Percentiles rank a stretch among this genome's conserved stretches.
Evolutionary conservation across 2,329 filamentous ascomycete genomes (phyloP).

Genomic region (Plenodomus lindquistii): DNA sequence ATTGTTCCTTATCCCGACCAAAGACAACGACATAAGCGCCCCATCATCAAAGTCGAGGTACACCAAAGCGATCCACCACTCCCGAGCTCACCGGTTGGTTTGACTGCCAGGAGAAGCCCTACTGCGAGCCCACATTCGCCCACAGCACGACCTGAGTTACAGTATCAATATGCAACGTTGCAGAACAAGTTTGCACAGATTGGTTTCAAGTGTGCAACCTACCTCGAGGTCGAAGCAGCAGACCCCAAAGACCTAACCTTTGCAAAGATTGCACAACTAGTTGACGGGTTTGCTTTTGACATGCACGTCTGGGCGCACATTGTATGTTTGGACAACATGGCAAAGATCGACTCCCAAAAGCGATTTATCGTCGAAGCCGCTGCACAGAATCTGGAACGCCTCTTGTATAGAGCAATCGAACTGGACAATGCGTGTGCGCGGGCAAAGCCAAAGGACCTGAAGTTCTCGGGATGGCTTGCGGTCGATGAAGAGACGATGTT

Average conservation of each 20-base stretch:
- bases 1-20: not conserved
- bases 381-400: slow-evolving; percentile 17
- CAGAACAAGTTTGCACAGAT: slow-evolving; percentile 23
- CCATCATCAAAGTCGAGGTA: slow-evolving; percentile 30
- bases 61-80: slow-evolving; percentile 17
- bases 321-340: slow-evolving; percentile 20
- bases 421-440: slow-evolving; percentile 16
- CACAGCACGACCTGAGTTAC: slow-evolving; percentile 18
- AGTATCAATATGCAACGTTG: slow-evolving; percentile 21
- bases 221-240: slow-evolving; percentile 24
- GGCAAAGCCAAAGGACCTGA: slow-evolving; percentile 28
- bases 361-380: slow-evolving; percentile 18
- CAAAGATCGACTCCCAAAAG: slow-evolving; percentile 16
- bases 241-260: slow-evolving; percentile 30
- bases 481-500: slow-evolving; percentile 14
- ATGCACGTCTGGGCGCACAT: slow-evolving; percentile 27
- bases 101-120: slow-evolving; percentile 14
- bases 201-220: slow-evolving; percentile 16
- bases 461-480: slow-evolving; percentile 11
- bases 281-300: slow-evolving; percentile 27
- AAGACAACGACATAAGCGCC: slow-evolving; percentile 7
- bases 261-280: slow-evolving; percentile 24
- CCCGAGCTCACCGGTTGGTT: not conserved
- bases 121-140: slow-evolving; percentile 22
- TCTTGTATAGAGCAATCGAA: slow-evolving; percentile 12